Evolutionary conservation across 768 basidiomycete genomes (phyloP).

Genomic region (Lentinula lateritia): DNA sequence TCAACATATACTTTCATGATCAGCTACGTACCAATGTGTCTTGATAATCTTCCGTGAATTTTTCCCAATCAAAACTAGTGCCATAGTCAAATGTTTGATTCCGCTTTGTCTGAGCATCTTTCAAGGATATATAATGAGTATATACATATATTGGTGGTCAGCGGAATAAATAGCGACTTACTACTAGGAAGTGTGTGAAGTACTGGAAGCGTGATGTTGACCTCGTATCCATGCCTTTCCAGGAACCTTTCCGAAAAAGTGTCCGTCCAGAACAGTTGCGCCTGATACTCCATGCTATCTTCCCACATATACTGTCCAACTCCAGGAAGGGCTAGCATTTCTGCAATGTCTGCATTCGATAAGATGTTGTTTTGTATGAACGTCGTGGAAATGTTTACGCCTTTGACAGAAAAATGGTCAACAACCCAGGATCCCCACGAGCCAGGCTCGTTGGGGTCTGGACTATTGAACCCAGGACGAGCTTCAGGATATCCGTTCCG

Average conservation of each 20-base stretch:
- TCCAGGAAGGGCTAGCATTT: conserved; percentile 9
- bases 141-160: neutral
- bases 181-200: conserved; percentile 8
- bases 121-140: neutral
- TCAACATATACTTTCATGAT: neutral
- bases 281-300: conserved; percentile 13
- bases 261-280: conserved; percentile 13
- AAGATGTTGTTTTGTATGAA: conserved; percentile 13
- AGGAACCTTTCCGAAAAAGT: conserved; percentile 9
- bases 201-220: conserved; percentile 12
- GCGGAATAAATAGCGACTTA: neutral
- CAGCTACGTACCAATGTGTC: conserved; percentile 9
- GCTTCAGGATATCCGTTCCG: conserved; percentile 14
- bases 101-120: neutral
- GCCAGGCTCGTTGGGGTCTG: conserved; percentile 8
- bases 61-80: conserved; percentile 7
- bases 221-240: conserved; percentile 14
- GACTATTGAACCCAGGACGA: conserved; percentile 10
- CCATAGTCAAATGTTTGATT: conserved; percentile 14
- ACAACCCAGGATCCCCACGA: conserved; percentile 14
- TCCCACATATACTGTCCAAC: conserved; percentile 15
- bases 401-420: conserved; percentile 12
- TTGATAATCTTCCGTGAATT: conserved; percentile 13
- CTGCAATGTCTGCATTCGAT: conserved; percentile 7
- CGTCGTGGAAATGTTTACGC: conserved; percentile 9